phyloP scores from a whole-genome alignment of 139 green algal genomes.

The Coelastrella sp. region DNA sequence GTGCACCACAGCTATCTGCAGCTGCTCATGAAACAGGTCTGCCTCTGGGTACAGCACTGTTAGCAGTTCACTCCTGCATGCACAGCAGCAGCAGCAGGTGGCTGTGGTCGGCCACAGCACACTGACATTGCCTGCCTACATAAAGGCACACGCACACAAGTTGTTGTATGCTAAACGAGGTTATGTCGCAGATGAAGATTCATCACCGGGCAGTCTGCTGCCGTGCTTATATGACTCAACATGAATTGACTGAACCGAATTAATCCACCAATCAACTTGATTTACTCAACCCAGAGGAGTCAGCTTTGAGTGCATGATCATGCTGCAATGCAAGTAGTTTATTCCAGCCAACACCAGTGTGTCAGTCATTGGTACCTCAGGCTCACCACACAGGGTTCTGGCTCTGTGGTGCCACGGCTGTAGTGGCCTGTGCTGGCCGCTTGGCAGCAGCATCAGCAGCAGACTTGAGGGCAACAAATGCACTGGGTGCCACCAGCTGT shows the following conservation, averaged over 20 bases:
- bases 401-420: not conserved
- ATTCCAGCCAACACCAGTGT: too few relatives aligned
- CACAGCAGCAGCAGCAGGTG: not conserved
- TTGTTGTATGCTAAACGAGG: too few relatives aligned
- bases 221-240: too few relatives aligned
- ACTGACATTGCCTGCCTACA: not conserved
- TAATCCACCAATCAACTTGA: too few relatives aligned
- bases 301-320: too few relatives aligned
- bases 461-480: slow-evolving; percentile 29
- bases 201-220: too few relatives aligned
- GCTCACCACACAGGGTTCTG: slow-evolving; percentile 33
- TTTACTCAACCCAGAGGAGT: too few relatives aligned
- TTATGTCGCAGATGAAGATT: too few relatives aligned
- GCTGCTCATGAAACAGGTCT: slow-evolving; percentile 49
- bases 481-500: slow-evolving; percentile 15
- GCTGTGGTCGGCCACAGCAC: not conserved
- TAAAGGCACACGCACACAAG: not conserved
- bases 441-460: not conserved
- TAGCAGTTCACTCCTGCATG: slow-evolving; percentile 41
- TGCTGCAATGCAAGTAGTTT: too few relatives aligned
- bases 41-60: slow-evolving; percentile 46
- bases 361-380: too few relatives aligned
- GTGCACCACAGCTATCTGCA: slow-evolving; percentile 55
- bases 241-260: too few relatives aligned
- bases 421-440: slow-evolving; percentile 26